Evolutionary conservation across 192 early-diverging fungal genomes (phyloP).

Genomic region (Gigaspora rosea): DNA sequence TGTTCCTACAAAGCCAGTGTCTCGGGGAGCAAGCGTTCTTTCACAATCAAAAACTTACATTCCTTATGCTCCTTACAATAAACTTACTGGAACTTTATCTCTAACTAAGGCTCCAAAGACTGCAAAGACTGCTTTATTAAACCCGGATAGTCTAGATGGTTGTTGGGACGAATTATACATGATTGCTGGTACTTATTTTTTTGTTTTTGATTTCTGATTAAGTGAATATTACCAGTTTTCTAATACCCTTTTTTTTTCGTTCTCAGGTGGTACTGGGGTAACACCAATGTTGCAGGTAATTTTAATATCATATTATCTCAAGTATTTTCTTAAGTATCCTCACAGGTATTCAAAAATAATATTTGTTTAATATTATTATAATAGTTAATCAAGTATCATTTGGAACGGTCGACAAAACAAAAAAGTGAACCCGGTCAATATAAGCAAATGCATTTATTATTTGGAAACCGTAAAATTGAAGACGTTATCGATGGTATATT

Average conservation of each 20-base stretch:
- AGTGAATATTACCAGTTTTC: too few species aligned
- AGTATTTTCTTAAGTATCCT: too few species aligned
- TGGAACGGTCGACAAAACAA: background rate
- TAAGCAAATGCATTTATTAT: conserved; percentile 6
- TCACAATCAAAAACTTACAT: too few species aligned
- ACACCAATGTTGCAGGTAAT: conserved; percentile 23
- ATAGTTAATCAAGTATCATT: conserved; percentile 23
- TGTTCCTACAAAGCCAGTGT: too few species aligned
- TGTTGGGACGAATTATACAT: conserved; percentile 30
- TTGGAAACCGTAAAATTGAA: background rate
- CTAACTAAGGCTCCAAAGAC: too few species aligned
- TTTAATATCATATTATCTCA: background rate
- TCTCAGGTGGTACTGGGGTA: conserved; percentile 28
- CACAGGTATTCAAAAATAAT: too few species aligned
- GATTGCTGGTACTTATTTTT: background rate
- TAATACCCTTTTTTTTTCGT: too few species aligned
- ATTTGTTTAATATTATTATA: background rate
- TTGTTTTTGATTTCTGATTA: too few species aligned
- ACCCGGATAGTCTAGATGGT: conserved; percentile 26
- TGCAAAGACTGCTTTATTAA: conserved; percentile 14
- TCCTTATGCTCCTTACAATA: too few species aligned
- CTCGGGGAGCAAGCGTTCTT: too few species aligned
- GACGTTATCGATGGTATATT: conserved; percentile 6
- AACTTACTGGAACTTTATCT: too few species aligned
- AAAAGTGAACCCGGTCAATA: background rate